These are phyloP conservation scores for Chrysophaeum taylorii DNA, from an alignment of 352 stramenopile species.

Conservation along the genomic window DNA sequence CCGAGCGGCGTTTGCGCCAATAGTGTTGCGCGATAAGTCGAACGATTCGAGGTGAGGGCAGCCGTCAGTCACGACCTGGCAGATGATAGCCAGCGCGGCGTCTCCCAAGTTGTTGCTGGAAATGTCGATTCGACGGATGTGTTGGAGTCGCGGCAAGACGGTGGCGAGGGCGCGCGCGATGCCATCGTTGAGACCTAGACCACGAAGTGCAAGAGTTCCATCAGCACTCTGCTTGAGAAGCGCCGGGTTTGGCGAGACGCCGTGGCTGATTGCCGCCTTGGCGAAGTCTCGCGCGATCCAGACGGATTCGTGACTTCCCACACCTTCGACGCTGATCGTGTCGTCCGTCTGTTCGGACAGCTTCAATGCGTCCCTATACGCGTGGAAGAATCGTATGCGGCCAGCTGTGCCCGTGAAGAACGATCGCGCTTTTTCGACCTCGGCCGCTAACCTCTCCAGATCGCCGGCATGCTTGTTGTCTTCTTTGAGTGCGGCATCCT, in stretches of 20 bases:
- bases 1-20: background rate
- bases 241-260: background rate
- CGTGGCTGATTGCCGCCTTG: background rate
- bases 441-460: no score
- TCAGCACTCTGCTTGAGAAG: background rate
- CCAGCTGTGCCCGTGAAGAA: no score
- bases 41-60: background rate
- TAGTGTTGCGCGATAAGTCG: background rate
- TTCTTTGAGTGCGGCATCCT: no score
- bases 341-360: no score
- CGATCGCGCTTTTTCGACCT: no score
- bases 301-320: no score
- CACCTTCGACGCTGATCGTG: no score
- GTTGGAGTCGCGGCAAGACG: background rate
- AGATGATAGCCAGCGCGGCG: background rate
- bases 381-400: no score
- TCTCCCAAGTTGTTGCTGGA: background rate
- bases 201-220: background rate
- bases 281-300: slow-evolving; percentile 2
- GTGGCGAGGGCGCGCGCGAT: background rate
- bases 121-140: background rate
- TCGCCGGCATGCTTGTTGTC: no score
- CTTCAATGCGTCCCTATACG: no score
- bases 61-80: background rate
- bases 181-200: background rate